A percentile compares a stretch with the other conserved stretches of the same genome.
These are phyloP conservation scores for Phytophthora ohioensis DNA, from an alignment of 352 stramenopile species.

Conservation along the genomic window DNA sequence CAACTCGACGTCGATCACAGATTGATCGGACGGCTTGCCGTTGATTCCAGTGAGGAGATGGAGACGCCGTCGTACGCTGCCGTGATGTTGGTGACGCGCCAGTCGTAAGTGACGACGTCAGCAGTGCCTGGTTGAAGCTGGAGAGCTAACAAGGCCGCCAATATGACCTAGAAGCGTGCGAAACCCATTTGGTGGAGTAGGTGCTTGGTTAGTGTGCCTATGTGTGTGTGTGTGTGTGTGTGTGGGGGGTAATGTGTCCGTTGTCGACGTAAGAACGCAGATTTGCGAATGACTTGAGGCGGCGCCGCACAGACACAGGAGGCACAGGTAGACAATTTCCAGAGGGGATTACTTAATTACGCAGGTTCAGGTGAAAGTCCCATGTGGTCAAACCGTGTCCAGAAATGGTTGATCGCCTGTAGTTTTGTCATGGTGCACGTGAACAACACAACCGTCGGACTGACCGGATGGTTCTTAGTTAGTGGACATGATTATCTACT, in stretches of 20 bases:
- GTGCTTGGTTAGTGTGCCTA: neutral
- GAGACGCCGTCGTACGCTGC: constrained; percentile 34
- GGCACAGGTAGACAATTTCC: neutral
- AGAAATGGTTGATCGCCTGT: neutral
- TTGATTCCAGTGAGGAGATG: constrained; percentile 39
- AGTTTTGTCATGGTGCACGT: too few relatives aligned
- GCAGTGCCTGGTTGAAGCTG: neutral
- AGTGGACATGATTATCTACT: too few relatives aligned
- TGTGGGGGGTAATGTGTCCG: neutral
- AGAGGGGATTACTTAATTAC: too few relatives aligned
- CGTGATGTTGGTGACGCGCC: constrained; percentile 29
- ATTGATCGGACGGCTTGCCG: constrained; percentile 31
- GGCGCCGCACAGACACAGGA: neutral
- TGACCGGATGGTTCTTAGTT: too few relatives aligned
- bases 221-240: neutral
- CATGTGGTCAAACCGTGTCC: neutral
- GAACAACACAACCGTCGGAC: too few relatives aligned
- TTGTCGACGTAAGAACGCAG: neutral
- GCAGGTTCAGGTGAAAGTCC: too few relatives aligned
- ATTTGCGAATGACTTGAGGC: constrained; percentile 1
- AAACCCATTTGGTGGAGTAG: neutral
- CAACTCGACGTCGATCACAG: constrained; percentile 36
- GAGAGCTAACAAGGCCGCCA: neutral
- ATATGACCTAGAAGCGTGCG: neutral
- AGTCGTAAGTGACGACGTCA: constrained; percentile 39